Conservation (phyloP, 2,329 filamentous ascomycete genomes). For the Calonectria pteridis region DNA sequence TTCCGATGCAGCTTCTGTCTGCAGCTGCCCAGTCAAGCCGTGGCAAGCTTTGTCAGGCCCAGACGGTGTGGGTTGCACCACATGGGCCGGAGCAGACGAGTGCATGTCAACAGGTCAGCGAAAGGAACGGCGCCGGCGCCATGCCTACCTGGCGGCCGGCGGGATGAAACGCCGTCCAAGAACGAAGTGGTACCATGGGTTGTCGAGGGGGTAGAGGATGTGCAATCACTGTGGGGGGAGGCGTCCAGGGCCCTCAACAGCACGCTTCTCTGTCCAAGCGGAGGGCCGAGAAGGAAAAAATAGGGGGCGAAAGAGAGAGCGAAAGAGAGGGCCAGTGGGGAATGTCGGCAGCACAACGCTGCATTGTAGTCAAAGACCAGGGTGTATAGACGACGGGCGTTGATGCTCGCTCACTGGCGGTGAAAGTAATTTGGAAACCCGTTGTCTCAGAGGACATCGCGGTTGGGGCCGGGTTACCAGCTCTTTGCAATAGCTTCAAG, state of each 20-base stretch:
- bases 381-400: not conserved
- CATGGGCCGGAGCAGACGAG: slow-evolving; percentile 12
- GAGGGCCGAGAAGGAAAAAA: not conserved
- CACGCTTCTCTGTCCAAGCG: slow-evolving; percentile 9
- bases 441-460: slow-evolving; percentile 11
- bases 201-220: slow-evolving; percentile 31
- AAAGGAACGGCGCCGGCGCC: slow-evolving; percentile 30
- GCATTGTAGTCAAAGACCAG: slow-evolving; percentile 6
- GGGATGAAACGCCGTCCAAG: slow-evolving; percentile 36
- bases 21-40: not conserved
- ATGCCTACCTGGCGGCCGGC: slow-evolving; percentile 37
- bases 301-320: slow-evolving; percentile 2
- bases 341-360: not conserved
- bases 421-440: slow-evolving; percentile 4
- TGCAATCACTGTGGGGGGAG: slow-evolving; percentile 18
- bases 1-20: not conserved
- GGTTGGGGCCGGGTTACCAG: not conserved
- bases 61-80: slow-evolving; percentile 2
- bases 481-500: not conserved
- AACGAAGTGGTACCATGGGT: slow-evolving; percentile 35
- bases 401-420: slow-evolving; percentile 15
- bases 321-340: slow-evolving; percentile 4
- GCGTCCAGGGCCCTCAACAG: not conserved
- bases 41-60: slow-evolving; percentile 1
- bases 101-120: slow-evolving; percentile 19